Evolutionary conservation across 805 yeast genomes (phyloP).

Genomic region (Ogataea degrootiae): DNA sequence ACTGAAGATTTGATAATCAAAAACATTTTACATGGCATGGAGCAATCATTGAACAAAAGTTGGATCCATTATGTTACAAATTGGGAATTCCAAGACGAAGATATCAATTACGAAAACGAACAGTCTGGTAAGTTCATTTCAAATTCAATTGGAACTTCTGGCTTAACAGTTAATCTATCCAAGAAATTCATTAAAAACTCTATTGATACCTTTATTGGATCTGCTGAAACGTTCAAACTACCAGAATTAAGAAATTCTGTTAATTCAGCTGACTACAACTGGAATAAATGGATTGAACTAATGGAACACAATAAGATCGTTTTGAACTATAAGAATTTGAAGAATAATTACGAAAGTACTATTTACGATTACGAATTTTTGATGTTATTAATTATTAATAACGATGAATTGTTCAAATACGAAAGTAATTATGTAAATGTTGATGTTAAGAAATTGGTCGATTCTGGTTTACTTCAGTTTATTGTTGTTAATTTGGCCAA

Average conservation of each 20-base stretch:
- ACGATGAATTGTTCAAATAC: conserved; percentile 52
- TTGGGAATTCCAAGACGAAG: conserved; percentile 56
- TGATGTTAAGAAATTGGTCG: conserved; percentile 53
- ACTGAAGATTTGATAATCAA: conserved; percentile 62
- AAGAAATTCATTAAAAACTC: conserved; percentile 47
- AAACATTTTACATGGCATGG: conserved; percentile 51
- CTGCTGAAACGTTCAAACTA: conserved; percentile 23
- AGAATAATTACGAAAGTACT: conserved; percentile 25
- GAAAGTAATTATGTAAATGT: conserved; percentile 27
- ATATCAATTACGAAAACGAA: not conserved
- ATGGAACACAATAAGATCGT: conserved; percentile 18
- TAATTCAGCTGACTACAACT: conserved; percentile 10
- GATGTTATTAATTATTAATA: conserved; percentile 54
- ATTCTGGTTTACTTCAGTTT: conserved; percentile 49
- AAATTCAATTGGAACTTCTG: conserved; percentile 13
- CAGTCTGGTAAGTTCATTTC: conserved; percentile 8
- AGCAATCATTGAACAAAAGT: conserved; percentile 41
- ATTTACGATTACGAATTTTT: conserved; percentile 71
- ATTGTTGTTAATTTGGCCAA: conserved; percentile 44
- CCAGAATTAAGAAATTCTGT: conserved; percentile 18
- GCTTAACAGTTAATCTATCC: conserved; percentile 47
- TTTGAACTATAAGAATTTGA: conserved; percentile 8
- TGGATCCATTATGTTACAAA: conserved; percentile 62
- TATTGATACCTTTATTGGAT: conserved; percentile 30
- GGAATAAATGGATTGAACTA: conserved; percentile 29